phyloP scores from a whole-genome alignment of 495 filamentous ascomycete genomes.

The Staphylotrichum longicolle region DNA sequence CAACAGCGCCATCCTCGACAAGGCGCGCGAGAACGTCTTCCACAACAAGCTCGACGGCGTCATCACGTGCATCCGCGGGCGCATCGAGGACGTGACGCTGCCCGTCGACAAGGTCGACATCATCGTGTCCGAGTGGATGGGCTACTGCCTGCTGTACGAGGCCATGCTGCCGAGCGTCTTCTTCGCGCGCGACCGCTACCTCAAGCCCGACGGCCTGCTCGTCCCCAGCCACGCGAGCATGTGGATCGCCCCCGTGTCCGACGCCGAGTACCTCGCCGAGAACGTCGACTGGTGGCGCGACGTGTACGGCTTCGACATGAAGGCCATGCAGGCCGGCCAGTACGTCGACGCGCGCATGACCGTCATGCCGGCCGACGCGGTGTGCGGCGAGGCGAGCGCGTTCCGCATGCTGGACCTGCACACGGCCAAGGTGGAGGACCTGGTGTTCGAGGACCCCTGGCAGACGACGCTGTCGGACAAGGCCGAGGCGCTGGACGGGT shows the following conservation, averaged over 20 bases:
- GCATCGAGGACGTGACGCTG: slow-evolving; percentile 91
- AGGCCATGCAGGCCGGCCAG: slow-evolving; percentile 79
- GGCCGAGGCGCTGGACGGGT: slow-evolving; percentile 62
- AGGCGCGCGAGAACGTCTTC: slow-evolving; percentile 86
- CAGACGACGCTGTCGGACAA: slow-evolving; percentile 35
- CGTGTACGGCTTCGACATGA: slow-evolving; percentile 97
- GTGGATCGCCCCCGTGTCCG: slow-evolving; percentile 83
- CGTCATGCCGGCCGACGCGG: slow-evolving; percentile 71
- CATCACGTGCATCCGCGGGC: slow-evolving; percentile 90
- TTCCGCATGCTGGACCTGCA: slow-evolving; percentile 79
- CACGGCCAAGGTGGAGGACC: slow-evolving; percentile 67
- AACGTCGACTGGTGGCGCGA: slow-evolving; percentile 96
- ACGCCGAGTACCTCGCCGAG: slow-evolving; percentile 85
- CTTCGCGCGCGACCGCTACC: slow-evolving; percentile 88
- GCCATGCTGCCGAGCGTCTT: slow-evolving; percentile 97
- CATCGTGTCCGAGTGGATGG: slow-evolving; percentile 99
- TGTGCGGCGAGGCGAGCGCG: slow-evolving; percentile 73
- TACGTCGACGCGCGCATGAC: slow-evolving; percentile 82
- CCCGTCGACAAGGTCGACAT: slow-evolving; percentile 93
- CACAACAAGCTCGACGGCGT: slow-evolving; percentile 76
- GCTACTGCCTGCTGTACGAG: slow-evolving; percentile 97
- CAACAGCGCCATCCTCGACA: slow-evolving; percentile 94
- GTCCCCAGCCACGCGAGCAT: slow-evolving; percentile 89
- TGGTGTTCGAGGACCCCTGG: slow-evolving; percentile 73
- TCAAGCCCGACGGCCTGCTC: slow-evolving; percentile 77